Evolutionary conservation across 805 yeast genomes (phyloP), one percentile per base, ranked within the genome.

Genomic region (Candida nonsorbophila): DNA sequence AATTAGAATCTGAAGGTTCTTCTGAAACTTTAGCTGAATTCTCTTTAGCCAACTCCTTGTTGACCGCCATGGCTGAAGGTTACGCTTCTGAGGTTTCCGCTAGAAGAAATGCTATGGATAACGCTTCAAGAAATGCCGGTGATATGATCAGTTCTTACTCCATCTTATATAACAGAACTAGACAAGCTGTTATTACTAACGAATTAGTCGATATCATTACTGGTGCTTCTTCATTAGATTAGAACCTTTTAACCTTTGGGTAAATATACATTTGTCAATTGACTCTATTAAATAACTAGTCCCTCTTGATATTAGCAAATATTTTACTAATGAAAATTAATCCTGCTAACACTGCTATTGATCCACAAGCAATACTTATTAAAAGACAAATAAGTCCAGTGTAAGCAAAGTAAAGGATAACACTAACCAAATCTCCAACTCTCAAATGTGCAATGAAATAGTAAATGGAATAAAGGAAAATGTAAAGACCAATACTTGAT

Each of bases 91-190:
- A 90, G 74, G 76, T 88, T 46, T 82, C 94, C 43, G 96, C 98
- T 38, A 88, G 98, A 80, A 88, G 98, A 79, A 90, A 86, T 62
- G 97, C 98, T 49, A 90, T 90, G 98, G 98, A 90, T 70, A 92
- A 92, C 58, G 98, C 98, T 41, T 87, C 97, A 49, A 90, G 92
- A 92, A 90, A 90, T 62, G 98, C 98, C 42, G 95, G 95, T 70
- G 98, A 92, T 54, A 92, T 92, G 97, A 92, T 92, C 61, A 79
- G 76, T 70, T 82, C 77, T 59, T 90, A 84, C 83, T 83, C 97
- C 48, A 92, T 92, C 65, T 79, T 92, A 68, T 92, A 92, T 73
- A 92, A 92, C 88, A 90, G 98, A 79, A 83, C 97, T 56, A 86
- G 97, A 76, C 98, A 92, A 77, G 96, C 97, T 48, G 96, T 88